phyloP scores from a whole-genome alignment of 768 basidiomycete species.

The Lyophyllum shimeji region DNA sequence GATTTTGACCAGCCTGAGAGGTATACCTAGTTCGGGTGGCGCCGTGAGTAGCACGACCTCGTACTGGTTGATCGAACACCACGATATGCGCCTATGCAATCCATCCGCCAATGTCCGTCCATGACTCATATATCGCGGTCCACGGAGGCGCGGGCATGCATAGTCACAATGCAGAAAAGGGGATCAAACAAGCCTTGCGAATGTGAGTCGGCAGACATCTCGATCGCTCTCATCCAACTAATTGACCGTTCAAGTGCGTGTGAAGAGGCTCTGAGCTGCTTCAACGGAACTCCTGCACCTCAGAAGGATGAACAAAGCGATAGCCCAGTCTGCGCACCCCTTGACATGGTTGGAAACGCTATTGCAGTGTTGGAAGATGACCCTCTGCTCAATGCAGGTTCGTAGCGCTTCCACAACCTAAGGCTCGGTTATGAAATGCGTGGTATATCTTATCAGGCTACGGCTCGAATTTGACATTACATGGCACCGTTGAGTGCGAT shows the following conservation, averaged over 20 bases:
- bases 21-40: neutral
- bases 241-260: constrained; percentile 49
- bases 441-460: constrained; percentile 41
- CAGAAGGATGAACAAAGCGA: neutral
- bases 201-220: constrained; percentile 35
- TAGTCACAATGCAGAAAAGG: constrained; percentile 41
- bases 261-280: constrained; percentile 32
- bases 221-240: neutral
- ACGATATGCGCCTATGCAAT: neutral
- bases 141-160: constrained; percentile 84
- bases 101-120: constrained; percentile 6
- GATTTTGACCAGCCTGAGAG: no score
- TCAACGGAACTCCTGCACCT: neutral
- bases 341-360: constrained; percentile 52
- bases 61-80: neutral
- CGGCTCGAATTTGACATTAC: constrained; percentile 75
- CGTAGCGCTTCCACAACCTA: constrained; percentile 3
- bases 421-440: neutral
- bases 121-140: constrained; percentile 50
- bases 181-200: constrained; percentile 55
- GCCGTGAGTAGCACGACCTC: neutral
- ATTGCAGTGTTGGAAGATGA: constrained; percentile 66
- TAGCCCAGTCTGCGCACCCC: constrained; percentile 22
- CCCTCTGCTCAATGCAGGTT: constrained; percentile 71
- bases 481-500: constrained; percentile 82